Percentiles rank a stretch among this genome's conserved stretches.
Evolutionary conservation across 164 flowering plant genomes (phyloP).

Genomic region (Warburgia ugandensis): DNA sequence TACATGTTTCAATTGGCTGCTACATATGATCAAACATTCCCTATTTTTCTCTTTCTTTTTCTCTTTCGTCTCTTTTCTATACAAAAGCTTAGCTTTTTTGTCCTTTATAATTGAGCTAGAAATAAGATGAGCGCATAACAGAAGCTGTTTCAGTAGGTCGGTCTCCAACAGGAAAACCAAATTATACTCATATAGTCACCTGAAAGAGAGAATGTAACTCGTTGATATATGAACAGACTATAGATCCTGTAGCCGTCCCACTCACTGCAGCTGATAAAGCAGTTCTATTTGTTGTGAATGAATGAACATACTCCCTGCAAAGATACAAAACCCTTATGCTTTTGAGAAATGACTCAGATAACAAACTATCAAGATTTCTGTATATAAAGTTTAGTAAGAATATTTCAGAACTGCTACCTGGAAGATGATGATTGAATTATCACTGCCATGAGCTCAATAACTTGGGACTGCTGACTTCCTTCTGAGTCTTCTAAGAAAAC

Average conservation of each 20-base stretch:
- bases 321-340: not conserved
- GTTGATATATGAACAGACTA: constrained; percentile 36
- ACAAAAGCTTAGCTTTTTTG: too few relatives aligned
- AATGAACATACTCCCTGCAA: constrained; percentile 62
- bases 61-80: too few relatives aligned
- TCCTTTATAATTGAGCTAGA: too few relatives aligned
- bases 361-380: not conserved
- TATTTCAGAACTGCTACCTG: constrained; percentile 37
- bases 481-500: constrained; percentile 29
- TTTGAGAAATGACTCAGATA: too few relatives aligned
- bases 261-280: constrained; percentile 39
- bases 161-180: too few relatives aligned
- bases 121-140: too few relatives aligned
- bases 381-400: not conserved
- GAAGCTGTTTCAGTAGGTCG: too few relatives aligned
- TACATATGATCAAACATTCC: too few relatives aligned
- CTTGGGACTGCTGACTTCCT: constrained; percentile 25
- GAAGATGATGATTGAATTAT: constrained; percentile 28
- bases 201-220: constrained; percentile 43
- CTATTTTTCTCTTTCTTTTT: too few relatives aligned
- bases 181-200: constrained; percentile 34
- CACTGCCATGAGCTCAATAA: constrained; percentile 36
- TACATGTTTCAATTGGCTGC: too few relatives aligned
- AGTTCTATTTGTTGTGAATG: constrained; percentile 33
- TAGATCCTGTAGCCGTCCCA: constrained; percentile 37